Evolutionary conservation across 2,329 filamentous ascomycete genomes (phyloP), one percentile per base, ranked within the genome.

Genomic region (Sarocladium kiliense): DNA sequence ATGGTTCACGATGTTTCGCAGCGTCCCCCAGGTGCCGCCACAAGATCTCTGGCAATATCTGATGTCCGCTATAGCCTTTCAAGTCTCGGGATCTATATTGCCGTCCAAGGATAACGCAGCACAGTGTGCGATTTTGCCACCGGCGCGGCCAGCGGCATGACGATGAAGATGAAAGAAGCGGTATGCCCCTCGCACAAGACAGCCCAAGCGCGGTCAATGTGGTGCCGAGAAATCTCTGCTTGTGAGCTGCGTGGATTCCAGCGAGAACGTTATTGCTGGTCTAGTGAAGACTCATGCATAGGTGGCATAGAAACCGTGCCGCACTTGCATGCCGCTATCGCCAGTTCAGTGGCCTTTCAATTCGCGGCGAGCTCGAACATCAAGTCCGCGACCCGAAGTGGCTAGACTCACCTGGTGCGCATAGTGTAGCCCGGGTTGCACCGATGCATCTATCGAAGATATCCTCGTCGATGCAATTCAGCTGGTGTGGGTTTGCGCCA

Each of bases 41-140:
- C 44, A 10, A 49, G 44, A 49, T 49, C 44, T 49, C 4, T n/a
- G 11, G 44, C 26, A 9, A 49, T n/a, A 49, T 32, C 21, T 6
- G 25, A 11, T 14, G 3, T 19, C 4, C 14, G 19, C 18, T 44
- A 49, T 49, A 27, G 23, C 44, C 23, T 49, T 49, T 27, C 44
- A 49, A 14, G 44, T 49, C 25, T 49, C 44, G 44, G 44, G 44
- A 49, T 49, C 44, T 27, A 3, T 23, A 27, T 32, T 49, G 44
- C 44, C 44, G 44, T 44, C 41, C 18, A 49, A 6, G 16, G 23
- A 9, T n/a, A 32, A 6, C 44, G 44, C 44, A 49, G 30, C 44
- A 49, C 44, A 49, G 44, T 49, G 44, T 49, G 44, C 44, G 25
- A 27, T 14, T 11, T 11, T 30, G 23, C 23, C 26, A 3, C 12